Percentiles rank a stretch among this genome's conserved stretches.
Evolutionary conservation across 139 green algal species (phyloP).

Genomic region (Tetraselmis chui): DNA sequence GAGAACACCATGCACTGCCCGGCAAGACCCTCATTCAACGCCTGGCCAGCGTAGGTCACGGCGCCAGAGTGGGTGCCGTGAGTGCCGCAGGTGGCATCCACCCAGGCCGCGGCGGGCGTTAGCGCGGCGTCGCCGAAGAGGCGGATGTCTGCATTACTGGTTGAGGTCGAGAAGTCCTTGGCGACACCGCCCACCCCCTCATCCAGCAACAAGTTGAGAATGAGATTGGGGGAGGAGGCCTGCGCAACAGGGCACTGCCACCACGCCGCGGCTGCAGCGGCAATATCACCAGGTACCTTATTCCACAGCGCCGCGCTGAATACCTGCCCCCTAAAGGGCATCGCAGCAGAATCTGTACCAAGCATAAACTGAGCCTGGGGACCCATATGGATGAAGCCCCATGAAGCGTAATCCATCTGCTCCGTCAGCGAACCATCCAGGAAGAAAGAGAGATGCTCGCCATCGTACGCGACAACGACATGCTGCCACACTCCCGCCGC

Average conservation of each 20-base stretch:
- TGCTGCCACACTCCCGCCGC: slow-evolving; percentile 13
- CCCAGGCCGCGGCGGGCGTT: not conserved
- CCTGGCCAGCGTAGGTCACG: slow-evolving; percentile 2
- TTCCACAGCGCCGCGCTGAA: not conserved
- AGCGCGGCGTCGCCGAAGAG: not conserved
- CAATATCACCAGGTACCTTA: not conserved
- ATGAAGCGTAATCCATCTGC: not conserved
- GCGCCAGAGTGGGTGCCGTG: not conserved
- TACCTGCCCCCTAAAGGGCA: not conserved
- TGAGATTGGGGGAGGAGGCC: not conserved
- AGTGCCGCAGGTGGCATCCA: slow-evolving; percentile 5
- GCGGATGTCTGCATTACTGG: not conserved
- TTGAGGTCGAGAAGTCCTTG: not conserved
- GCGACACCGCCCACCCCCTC: slow-evolving; percentile 9
- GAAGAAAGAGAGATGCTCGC: slow-evolving; percentile 8
- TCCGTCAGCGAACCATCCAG: slow-evolving; percentile 19
- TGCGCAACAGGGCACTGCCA: slow-evolving; percentile 4
- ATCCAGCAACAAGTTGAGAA: slow-evolving; percentile 10
- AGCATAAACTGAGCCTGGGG: slow-evolving; percentile 2
- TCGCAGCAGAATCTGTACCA: not conserved
- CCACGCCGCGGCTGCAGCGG: not conserved
- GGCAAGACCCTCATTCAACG: slow-evolving; percentile 8
- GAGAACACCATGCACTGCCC: slow-evolving; percentile 21
- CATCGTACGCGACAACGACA: slow-evolving; percentile 15
- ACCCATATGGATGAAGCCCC: not conserved